Base-by-base conservation (phyloP, 495 filamentous ascomycete species). In the Paragyromitra xinjiangensis region DNA sequence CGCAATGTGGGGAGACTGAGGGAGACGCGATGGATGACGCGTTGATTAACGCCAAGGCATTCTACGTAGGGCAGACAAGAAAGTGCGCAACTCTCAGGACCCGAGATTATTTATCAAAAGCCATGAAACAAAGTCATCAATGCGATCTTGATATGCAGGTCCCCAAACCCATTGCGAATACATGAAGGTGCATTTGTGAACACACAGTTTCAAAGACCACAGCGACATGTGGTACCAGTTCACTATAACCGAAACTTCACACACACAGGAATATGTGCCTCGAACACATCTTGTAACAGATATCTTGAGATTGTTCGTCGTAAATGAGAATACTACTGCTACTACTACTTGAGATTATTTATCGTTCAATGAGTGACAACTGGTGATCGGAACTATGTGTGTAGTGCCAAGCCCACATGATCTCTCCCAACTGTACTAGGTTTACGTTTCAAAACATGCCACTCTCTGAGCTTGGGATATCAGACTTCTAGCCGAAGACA, bases 11-110 rank as follows among this genome's bases (percentile, higher is more conserved):
- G 42, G 8, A 39, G 61, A 48, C 19, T 65, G 56, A 14, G 55
- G 44, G 12, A 24, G 40, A 55, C 22, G 64, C 11, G 64, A 37
- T 62, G 24, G 55, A 53, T 44, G 55, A 69, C 72, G 64, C 71
- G 71, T 50, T 69, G 40, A 61, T 24, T 42, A n/a, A 8, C 56
- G 69, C 69, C 58, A 71, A 63, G 58, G 11, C n/a, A 51, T 12
- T 62, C 29, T 34, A 24, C 51, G 6, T 19, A n/a, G 24, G n/a
- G 24, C 5, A 19, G 58, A 34, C 58, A 62, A 62, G 58, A 62
- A 62, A 62, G 11, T 29, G 29, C 12, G 58, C 24, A 26, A 16
- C 19, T 19, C 29, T 45, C 11, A 37, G 55, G 19, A 14, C 3
- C 29, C 6, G 8, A 24, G 19, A 53, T 53, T 53, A 22, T 22